Evolutionary conservation across 805 yeast genomes (phyloP), one percentile per base, ranked within the genome.

Genomic region (Clavispora vitiphila): DNA sequence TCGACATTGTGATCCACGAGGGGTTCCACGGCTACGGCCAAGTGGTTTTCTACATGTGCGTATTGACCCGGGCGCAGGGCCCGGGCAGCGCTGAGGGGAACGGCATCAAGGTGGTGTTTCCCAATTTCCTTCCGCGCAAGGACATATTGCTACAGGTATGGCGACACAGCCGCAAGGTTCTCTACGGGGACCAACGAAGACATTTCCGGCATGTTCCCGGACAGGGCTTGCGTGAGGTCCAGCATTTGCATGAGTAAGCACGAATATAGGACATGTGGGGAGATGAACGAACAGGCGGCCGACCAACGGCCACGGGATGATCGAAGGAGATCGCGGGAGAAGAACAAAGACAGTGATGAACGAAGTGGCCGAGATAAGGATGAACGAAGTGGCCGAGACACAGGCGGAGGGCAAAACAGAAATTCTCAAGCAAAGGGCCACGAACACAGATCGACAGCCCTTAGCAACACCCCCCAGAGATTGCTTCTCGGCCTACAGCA

Each of bases 1-100:
- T 76, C 4, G 91, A 85, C 57, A 58, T 86, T 9, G 76, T 83
- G 0, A 80, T 86, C 20, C 84, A 84, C 55, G 95, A 86, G 58
- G 90, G 86, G 0, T 85, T 86, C 56, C 70, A 70, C 41, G 83
- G 83, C 5, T 75, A 79, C 47, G 81, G 80, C 47, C 72, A 69
- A 47, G 87, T 84, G 8, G 66, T 81, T 2, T 81, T 72, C 56
- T 81, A 84, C 54, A 62, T 86, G 57, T 78, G 82, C 32, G 65
- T 84, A 4, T 63, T 84, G 26, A 73, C 80, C 14, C 71, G 71
- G 39, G 53, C 57, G 30, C 42, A 43, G 39, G 50, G 46, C 11
- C 37, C 24, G 16, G 47, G 50, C 8, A 41, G 39, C 24, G 29
- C 27, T 39, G 50, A 46, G 15, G 53, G 54, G 9, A 54, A 55